phyloP scores from a whole-genome alignment of 805 yeast genomes.

The Myxozyma udenii region DNA sequence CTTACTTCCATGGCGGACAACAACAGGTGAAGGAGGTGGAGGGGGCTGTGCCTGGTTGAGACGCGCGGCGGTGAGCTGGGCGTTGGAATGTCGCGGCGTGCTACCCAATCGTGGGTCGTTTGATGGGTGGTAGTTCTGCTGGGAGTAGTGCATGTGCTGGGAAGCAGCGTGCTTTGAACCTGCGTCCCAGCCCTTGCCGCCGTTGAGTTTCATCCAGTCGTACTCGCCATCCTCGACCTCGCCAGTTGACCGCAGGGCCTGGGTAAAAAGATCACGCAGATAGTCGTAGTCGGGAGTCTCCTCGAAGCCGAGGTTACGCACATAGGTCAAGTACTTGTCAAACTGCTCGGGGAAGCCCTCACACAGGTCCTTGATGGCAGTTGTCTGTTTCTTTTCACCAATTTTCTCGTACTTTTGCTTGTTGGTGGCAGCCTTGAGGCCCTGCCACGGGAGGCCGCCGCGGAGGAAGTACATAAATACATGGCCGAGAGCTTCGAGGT shows the following conservation, averaged over 20 bases:
- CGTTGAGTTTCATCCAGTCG: conserved; percentile 97
- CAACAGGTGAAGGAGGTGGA: conserved; percentile 37
- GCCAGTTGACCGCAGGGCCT: conserved; percentile 69
- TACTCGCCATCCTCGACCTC: conserved; percentile 81
- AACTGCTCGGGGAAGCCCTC: conserved; percentile 88
- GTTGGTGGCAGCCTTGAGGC: conserved; percentile 95
- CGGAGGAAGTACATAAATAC: conserved; percentile 92
- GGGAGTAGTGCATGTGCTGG: conserved; percentile 28
- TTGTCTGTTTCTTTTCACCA: conserved; percentile 91
- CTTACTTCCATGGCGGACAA: conserved; percentile 38
- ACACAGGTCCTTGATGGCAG: conserved; percentile 80
- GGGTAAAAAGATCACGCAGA: conserved; percentile 70
- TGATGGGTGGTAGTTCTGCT: conserved; percentile 29
- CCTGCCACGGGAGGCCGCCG: conserved; percentile 98
- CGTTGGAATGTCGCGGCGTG: conserved; percentile 32
- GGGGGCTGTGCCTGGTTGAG: conserved; percentile 45
- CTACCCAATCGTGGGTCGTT: conserved; percentile 28
- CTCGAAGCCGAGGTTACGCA: conserved; percentile 85
- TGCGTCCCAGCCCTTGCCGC: conserved; percentile 95
- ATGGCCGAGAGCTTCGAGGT: conserved; percentile 93
- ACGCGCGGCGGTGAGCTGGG: conserved; percentile 38
- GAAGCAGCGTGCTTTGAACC: conserved; percentile 37
- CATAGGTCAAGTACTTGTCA: conserved; percentile 85
- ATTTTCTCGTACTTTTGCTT: conserved; percentile 96
- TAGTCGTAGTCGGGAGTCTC: conserved; percentile 93